Conservation (phyloP, 495 filamentous ascomycete genomes). For the Rostrohypoxylon terebratum region DNA sequence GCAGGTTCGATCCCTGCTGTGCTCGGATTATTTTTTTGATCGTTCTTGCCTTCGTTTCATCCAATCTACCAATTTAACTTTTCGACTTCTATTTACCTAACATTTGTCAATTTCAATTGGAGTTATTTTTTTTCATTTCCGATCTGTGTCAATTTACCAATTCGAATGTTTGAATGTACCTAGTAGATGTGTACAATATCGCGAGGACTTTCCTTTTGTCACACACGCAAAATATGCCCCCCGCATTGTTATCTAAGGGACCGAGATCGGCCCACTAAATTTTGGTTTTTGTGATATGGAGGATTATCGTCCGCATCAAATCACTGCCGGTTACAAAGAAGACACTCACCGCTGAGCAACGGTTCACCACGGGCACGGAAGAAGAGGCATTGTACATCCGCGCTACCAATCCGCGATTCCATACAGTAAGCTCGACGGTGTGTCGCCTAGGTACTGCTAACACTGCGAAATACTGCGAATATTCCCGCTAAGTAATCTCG, state of each 20-base stretch:
- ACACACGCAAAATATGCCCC: slow-evolving; percentile 1
- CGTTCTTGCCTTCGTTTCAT: not conserved
- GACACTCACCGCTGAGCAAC: not conserved
- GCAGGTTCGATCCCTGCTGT: slow-evolving; percentile 48
- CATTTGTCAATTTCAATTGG: not conserved
- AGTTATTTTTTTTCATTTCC: too few species aligned
- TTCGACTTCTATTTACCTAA: not conserved
- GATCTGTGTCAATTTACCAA: not conserved
- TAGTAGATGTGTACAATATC: not conserved
- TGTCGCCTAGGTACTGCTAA: not conserved
- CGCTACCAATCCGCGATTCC: not conserved
- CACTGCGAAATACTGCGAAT: not conserved
- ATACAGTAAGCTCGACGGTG: slow-evolving; percentile 2
- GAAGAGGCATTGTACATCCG: not conserved
- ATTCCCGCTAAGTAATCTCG: not conserved
- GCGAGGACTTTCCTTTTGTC: slow-evolving; percentile 18
- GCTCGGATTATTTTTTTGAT: slow-evolving; percentile 34
- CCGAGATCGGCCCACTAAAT: slow-evolving; percentile 44
- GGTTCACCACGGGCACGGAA: slow-evolving; percentile 1
- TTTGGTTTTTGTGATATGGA: not conserved
- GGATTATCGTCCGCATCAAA: not conserved
- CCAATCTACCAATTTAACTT: not conserved
- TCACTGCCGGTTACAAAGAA: slow-evolving; percentile 14
- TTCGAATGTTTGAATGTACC: not conserved
- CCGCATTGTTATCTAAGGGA: slow-evolving; percentile 28